Evolutionary conservation across 306 rosid species (phyloP).

Genomic region (apple (Malus domestica)): ASM211411v1 NC_041796.1:20335501-20336000

Average conservation of each 20-base stretch:
- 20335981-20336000: too few relatives aligned
- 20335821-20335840: background rate
- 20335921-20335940: too few relatives aligned
- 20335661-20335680: background rate
- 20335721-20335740: background rate
- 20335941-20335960: too few relatives aligned
- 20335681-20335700: conserved; percentile 19
- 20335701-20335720: background rate
- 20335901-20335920: too few relatives aligned
- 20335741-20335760: background rate
- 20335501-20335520: too few relatives aligned
- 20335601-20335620: background rate
- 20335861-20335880: too few relatives aligned
- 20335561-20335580: background rate
- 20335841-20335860: too few relatives aligned
- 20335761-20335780: background rate
- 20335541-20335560: background rate
- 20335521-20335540: background rate
- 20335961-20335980: too few relatives aligned
- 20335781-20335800: background rate
- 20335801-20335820: background rate
- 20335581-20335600: background rate
- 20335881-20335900: too few relatives aligned
- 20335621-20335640: conserved; percentile 7
- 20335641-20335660: conserved; percentile 10